These are phyloP conservation scores for Colletotrichum navitas DNA, from an alignment of 2,329 filamentous ascomycete genomes.

Conservation along the genomic window DNA sequence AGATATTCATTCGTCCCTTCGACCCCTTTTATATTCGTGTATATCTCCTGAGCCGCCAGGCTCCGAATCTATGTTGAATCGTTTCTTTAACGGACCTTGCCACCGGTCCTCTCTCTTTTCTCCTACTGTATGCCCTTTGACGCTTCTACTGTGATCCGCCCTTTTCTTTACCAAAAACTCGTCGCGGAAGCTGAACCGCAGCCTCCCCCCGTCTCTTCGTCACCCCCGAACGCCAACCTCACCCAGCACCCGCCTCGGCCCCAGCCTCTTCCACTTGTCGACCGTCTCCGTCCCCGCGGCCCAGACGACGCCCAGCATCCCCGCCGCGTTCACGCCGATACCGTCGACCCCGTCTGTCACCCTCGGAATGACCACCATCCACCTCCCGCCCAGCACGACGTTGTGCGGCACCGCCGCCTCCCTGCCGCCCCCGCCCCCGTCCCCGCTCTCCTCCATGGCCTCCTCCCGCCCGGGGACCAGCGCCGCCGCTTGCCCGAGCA, in stretches of 20 bases:
- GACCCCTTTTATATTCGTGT: neutral
- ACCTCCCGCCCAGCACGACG: constrained; percentile 56
- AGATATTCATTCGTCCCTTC: too few species aligned
- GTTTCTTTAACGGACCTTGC: neutral
- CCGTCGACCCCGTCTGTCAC: constrained; percentile 51
- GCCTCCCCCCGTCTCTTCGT: neutral
- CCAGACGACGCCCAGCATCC: constrained; percentile 62
- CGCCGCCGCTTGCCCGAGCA: constrained; percentile 45
- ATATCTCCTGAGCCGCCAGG: too few species aligned
- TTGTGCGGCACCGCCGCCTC: constrained; percentile 56
- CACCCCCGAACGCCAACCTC: constrained; percentile 51
- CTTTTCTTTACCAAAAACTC: neutral
- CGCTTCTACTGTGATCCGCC: neutral
- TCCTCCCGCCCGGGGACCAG: constrained; percentile 23
- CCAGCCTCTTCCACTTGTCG: constrained; percentile 54
- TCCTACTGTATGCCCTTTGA: neutral
- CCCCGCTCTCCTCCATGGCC: constrained; percentile 12
- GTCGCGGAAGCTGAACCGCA: too few species aligned
- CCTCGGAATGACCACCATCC: constrained; percentile 63
- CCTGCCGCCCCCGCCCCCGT: constrained; percentile 18
- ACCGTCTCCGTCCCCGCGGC: constrained; percentile 43
- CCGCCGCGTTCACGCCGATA: constrained; percentile 58
- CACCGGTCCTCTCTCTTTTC: neutral
- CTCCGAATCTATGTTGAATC: neutral
- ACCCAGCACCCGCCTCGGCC: constrained; percentile 51